phyloP scores from a whole-genome alignment of 306 rosid species.

The Comarum palustre region DNA sequence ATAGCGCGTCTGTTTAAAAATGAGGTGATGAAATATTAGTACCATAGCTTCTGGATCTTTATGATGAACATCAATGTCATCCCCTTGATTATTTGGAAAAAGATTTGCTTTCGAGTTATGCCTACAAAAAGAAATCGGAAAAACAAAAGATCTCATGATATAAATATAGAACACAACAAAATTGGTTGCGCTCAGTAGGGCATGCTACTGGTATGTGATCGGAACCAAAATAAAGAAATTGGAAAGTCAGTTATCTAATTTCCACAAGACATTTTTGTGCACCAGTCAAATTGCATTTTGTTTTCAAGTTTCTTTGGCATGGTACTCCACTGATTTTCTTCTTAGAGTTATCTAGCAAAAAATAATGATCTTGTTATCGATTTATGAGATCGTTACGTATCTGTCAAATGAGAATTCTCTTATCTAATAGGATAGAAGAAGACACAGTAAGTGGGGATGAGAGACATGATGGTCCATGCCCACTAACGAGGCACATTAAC shows the following conservation, averaged over 20 bases:
- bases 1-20: constrained; percentile 16
- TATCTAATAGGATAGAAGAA: not conserved
- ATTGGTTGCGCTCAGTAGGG: not conserved
- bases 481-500: not conserved
- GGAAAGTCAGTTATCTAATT: not conserved
- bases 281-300: not conserved
- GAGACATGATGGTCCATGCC: not conserved
- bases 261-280: not conserved
- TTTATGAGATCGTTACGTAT: not conserved
- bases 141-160: not conserved
- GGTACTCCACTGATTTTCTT: not conserved
- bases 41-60: constrained; percentile 71
- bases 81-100: constrained; percentile 46
- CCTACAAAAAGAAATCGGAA: constrained; percentile 31
- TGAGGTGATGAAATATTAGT: constrained; percentile 24
- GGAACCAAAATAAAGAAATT: not conserved
- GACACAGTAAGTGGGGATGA: not conserved
- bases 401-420: not conserved
- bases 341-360: not conserved
- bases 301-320: not conserved
- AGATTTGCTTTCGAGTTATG: constrained; percentile 39
- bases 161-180: not conserved
- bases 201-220: not conserved
- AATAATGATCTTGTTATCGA: not conserved
- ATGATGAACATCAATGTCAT: constrained; percentile 37